Base-by-base conservation (phyloP, 352 stramenopile genomes). In the Phytophthora idaei region DNA sequence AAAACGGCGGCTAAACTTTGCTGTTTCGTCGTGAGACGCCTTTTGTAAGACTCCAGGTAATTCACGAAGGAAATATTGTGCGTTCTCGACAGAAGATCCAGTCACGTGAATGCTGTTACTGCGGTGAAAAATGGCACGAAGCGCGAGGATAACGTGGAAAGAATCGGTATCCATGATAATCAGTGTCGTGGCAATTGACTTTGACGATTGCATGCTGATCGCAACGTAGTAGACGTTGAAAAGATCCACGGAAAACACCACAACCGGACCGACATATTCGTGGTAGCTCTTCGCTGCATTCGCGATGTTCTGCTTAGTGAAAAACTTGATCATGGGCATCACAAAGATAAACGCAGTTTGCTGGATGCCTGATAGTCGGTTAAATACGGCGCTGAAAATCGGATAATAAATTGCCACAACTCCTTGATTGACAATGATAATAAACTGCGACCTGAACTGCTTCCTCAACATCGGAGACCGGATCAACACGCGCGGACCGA, bases 321-420 rank as follows among this genome's bases (percentile, higher is more conserved):
- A 28, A 25, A 72, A 53, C n/a, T 72, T 76, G 25, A 73, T 62
- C 39, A 65, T 11, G 4, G 44, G 52, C 34, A 69, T 50, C 7
- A 57, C 60, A 14, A 73, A 39, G 25, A 69, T 36, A 4, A 69
- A 57, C 3, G 41, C 28, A 1, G 57, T 42, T 17, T 73, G 60
- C 0, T 61, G 39, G 10, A 27, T n/a, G 2, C 39, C 27, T 12
- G 52, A 59, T 27, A 59, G 25, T 2, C 14, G 25, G 47, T 49
- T 59, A 47, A 73, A 69, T n/a, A 71, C 14, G 10, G 53, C 68
- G 29, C 54, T 65, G 15, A 72, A 75, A 12, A 21, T 21, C 14
- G 63, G 37, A 31, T 69, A 75, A 1, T 39, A 45, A 1, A 58
- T 31, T 21, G 57, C 32, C 0, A 69, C 52, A 29, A 50, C 0